These are phyloP conservation scores for Globisporangium perplexum DNA, from an alignment of 352 stramenopile genomes.

Conservation along the genomic window DNA sequence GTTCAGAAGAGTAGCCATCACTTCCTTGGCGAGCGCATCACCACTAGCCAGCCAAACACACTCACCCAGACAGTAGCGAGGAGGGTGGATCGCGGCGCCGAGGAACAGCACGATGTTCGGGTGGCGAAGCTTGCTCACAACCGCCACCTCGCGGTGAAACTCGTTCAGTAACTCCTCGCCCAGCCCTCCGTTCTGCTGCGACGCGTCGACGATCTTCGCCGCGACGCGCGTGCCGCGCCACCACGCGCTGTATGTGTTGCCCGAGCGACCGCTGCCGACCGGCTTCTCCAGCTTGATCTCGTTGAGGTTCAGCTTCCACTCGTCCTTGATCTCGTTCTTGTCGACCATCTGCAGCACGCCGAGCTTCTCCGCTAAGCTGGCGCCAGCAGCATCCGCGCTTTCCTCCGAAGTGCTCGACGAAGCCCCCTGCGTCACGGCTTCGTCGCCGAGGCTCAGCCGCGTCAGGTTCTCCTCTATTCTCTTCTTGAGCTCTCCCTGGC, in stretches of 20 bases:
- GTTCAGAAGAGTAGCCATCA: neutral
- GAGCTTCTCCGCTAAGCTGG: slow-evolving; percentile 60
- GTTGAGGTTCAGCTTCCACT: slow-evolving; percentile 72
- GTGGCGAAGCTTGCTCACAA: slow-evolving; percentile 82
- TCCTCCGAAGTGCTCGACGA: neutral
- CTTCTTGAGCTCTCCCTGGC: slow-evolving; percentile 58
- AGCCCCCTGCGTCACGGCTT: slow-evolving; percentile 17
- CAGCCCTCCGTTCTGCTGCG: slow-evolving; percentile 52
- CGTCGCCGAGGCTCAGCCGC: slow-evolving; percentile 49
- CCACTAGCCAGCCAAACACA: neutral
- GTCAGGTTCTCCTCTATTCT: slow-evolving; percentile 72
- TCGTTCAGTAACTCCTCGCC: slow-evolving; percentile 81
- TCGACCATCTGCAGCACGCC: slow-evolving; percentile 76
- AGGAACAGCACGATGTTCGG: slow-evolving; percentile 87
- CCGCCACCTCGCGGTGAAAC: slow-evolving; percentile 79
- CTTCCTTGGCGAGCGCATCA: too few relatives aligned
- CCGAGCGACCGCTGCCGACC: slow-evolving; percentile 66
- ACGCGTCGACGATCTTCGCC: slow-evolving; percentile 75
- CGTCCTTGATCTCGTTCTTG: slow-evolving; percentile 81
- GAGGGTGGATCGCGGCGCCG: slow-evolving; percentile 65
- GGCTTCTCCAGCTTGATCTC: slow-evolving; percentile 70
- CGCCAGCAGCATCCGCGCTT: slow-evolving; percentile 14
- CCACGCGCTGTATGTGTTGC: slow-evolving; percentile 72
- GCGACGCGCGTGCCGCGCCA: slow-evolving; percentile 79
- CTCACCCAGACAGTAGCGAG: slow-evolving; percentile 76